Base-by-base conservation (phyloP, 495 filamentous ascomycete species). In the Neurospora pannonica region DNA sequence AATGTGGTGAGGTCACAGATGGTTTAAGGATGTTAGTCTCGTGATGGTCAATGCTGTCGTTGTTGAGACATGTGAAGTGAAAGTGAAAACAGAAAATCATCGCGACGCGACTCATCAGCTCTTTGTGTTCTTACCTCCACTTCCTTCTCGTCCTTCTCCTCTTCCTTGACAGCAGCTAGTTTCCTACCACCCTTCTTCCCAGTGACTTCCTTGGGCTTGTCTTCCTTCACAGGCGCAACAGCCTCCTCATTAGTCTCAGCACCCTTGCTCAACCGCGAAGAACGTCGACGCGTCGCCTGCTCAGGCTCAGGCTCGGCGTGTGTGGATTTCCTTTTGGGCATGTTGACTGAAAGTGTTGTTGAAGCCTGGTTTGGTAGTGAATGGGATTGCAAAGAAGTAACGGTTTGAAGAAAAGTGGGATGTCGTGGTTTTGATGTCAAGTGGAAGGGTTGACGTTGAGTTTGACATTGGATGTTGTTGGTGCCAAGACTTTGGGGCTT, bases 251-350 rank as follows among this genome's bases (percentile, higher is more conserved):
- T 21, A 19, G 46, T 24, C 46, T 67, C 72, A 37, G 28, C 48
- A 70, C n/a, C 54, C 54, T 62, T 62, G 54, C 54, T 62, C 28
- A 62, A 62, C 28, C 54, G 54, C 54, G 54, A 62, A 62, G 54
- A 62, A 4, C 54, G 54, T 3, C 54, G 54, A 62, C 54, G 54
- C 54, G 54, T 34, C 13, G 28, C 28, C 15, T 34, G 54, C 54
- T 75, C 71, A 48, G 74, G 2, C 42, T 75, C 71, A 17, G 74
- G 38, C 24, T 39, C 37, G 1, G 15, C 73, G 9, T 74, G 75
- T 2, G 62, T 70, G 24, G 83, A 80, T 72, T 85, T 85, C 54
- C 84, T 79, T 69, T 85, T 86, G 5, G 78, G 76, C 84, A 85
- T 85, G 39, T 6, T 77, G 0, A 8, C 11, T 62, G 28, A 17